Evolutionary conservation across 129 eudicot species (phyloP), one percentile per base, ranked within the genome.

Genomic region (Deinandra increscens): DNA sequence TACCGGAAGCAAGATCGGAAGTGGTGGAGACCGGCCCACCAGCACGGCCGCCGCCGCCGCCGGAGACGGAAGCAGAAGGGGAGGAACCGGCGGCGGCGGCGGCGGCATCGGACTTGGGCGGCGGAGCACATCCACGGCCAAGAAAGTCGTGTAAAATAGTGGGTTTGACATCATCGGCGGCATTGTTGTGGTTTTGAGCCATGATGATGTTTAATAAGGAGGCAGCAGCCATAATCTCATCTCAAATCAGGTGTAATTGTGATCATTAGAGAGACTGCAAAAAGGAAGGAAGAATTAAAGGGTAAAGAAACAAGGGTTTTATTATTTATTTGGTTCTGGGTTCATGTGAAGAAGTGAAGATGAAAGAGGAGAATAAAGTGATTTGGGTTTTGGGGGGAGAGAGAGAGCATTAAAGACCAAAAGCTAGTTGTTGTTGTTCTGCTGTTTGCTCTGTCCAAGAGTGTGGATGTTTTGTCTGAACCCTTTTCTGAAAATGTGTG

Each of bases 1-100:
- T 84, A 89, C 96, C 96, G 73, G 96, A 84, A 58, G 82, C 96
- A 82, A 89, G 94, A 89, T 86, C 96, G 84, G 96, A 89, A 74
- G 88, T 78, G 60, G 93, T 66, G 39, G 96, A 86, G 23, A 83
- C 79, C 68, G 88, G 91, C 29, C 83, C 83, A 61, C 85, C 81
- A 51, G 76, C 81, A 58, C 90, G 76, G 62, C 79, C 78, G 26
- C 85, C 84, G 29, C 5, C 77, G n/a, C 83, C 83, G 58, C 79
- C 89, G 12, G 82, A 80, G 68, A 54, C 68, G 29, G 90, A 85
- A 49, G 76, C 83, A 59, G 91, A 82, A 42, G 85, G 80, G n/a
- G 85, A 68, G n/a, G 87, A 82, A 56, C 78, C 84, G 26, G 61
- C 77, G 45, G 73, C 78, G 13, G 78, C 84, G 26, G 61, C 77